phyloP scores from a whole-genome alignment of 352 stramenopile genomes.

The Stramenopiles sp. region DNA sequence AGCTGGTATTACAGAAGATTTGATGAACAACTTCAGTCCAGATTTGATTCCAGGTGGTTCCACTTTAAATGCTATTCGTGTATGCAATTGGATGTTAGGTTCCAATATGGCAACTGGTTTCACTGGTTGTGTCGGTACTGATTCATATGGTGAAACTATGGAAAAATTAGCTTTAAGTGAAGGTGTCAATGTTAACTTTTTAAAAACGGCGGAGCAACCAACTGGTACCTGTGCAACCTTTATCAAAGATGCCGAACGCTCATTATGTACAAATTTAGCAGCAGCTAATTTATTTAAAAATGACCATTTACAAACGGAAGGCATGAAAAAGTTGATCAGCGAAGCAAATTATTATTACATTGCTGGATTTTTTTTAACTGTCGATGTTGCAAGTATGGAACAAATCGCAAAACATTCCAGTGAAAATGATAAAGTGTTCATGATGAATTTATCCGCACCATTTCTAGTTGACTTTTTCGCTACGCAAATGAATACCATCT shows the following conservation, averaged over 20 bases:
- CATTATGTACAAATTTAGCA: conserved; percentile 86
- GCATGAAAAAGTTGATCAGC: conserved; percentile 63
- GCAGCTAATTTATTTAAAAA: conserved; percentile 95
- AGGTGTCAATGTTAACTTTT: conserved; percentile 88
- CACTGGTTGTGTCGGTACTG: conserved; percentile 86
- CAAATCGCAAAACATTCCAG: conserved; percentile 72
- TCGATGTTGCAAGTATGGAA: conserved; percentile 21
- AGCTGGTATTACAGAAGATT: conserved; percentile 82
- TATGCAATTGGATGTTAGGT: conserved; percentile 97
- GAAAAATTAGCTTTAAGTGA: conserved; percentile 72
- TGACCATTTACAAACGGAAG: conserved; percentile 37
- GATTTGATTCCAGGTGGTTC: conserved; percentile 90
- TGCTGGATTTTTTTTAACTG: conserved; percentile 94
- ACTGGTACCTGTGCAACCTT: conserved; percentile 95
- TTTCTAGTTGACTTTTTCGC: conserved; percentile 89
- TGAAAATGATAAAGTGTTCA: conserved; percentile 76
- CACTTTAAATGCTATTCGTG: conserved; percentile 95
- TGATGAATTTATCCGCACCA: conserved; percentile 88
- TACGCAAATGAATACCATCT: conserved; percentile 69
- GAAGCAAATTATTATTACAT: conserved; percentile 87
- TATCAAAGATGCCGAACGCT: conserved; percentile 76
- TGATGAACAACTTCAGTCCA: conserved; percentile 56
- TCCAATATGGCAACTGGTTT: conserved; percentile 65
- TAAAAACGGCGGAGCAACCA: conserved; percentile 67
- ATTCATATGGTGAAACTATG: conserved; percentile 73